Percentiles rank a stretch among this genome's conserved stretches.
Conservation (phyloP, 2,329 filamentous ascomycete genomes). For the Raffaelea ambrosiae region DNA sequence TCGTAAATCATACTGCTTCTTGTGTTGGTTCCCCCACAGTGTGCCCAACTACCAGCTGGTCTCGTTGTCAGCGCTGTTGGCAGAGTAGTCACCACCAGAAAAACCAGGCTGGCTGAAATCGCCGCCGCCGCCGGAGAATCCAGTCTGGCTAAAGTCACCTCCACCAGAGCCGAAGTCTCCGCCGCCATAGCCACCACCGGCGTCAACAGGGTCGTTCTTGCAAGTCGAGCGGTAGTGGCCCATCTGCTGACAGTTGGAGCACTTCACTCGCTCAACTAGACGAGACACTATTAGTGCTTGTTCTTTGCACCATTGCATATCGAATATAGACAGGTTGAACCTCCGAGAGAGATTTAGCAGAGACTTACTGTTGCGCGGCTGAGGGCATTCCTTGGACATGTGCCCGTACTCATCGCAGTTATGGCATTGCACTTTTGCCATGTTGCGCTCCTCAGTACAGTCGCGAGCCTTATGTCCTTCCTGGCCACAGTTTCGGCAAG, state of each 20-base stretch:
- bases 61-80: not conserved
- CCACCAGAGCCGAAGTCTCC: not conserved
- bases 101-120: not conserved
- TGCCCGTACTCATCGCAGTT: conserved; percentile 48
- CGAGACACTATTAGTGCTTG: conserved; percentile 14
- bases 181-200: not conserved
- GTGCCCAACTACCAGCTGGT: not conserved
- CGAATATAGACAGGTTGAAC: too few species aligned
- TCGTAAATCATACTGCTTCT: not conserved
- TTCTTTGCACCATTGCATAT: too few species aligned
- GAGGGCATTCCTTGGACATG: conserved; percentile 38
- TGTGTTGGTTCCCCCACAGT: not conserved
- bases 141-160: not conserved
- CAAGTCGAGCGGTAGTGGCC: conserved; percentile 34
- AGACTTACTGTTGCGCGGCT: conserved; percentile 45
- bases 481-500: conserved; percentile 54
- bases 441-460: conserved; percentile 41
- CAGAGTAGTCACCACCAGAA: not conserved
- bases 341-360: conserved; percentile 1
- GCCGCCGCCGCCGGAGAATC: not conserved
- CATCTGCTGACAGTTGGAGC: conserved; percentile 45
- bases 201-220: conserved; percentile 13
- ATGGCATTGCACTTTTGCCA: conserved; percentile 48
- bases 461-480: conserved; percentile 55
- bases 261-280: conserved; percentile 45